Percentiles rank a stretch among this genome's conserved stretches.
phyloP scores from a whole-genome alignment of 192 early-diverging fungal species.

The Lunasporangiospora selenospora region DNA sequence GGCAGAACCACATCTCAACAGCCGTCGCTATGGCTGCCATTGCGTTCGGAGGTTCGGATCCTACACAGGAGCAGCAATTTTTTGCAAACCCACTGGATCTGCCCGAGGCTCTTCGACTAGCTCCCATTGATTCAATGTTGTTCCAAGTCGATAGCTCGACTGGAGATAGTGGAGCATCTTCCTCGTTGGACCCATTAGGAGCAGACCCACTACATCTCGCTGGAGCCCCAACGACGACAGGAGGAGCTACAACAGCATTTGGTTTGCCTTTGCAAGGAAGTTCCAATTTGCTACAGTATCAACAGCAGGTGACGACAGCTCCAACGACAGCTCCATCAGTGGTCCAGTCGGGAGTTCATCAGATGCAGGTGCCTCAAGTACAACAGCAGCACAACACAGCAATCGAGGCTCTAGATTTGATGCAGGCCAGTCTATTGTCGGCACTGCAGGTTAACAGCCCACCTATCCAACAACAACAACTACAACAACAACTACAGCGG shows the following conservation, averaged over 20 bases:
- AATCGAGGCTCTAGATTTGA: too few species aligned
- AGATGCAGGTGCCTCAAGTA: too few species aligned
- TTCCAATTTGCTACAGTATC: background rate
- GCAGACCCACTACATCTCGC: too few species aligned
- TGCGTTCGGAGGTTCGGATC: constrained; percentile 18
- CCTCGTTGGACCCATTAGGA: too few species aligned
- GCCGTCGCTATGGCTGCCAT: constrained; percentile 24
- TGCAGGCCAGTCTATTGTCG: background rate
- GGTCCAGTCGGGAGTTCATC: too few species aligned
- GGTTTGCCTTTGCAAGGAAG: background rate
- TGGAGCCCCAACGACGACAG: too few species aligned
- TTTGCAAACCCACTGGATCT: constrained; percentile 22
- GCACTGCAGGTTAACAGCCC: too few species aligned
- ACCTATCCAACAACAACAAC: background rate
- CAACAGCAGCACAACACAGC: background rate
- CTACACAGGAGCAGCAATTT: constrained; percentile 11
- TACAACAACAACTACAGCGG: background rate
- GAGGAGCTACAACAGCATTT: background rate
- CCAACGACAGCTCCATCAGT: background rate
- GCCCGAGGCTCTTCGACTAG: constrained; percentile 14
- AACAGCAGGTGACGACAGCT: background rate
- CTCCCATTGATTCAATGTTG: constrained; percentile 10
- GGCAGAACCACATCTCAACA: constrained; percentile 25
- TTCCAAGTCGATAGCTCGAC: too few species aligned
- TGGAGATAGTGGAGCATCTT: too few species aligned